Percentiles rank a stretch among this genome's conserved stretches.
Evolutionary conservation across 2,329 filamentous ascomycete species (phyloP).

Genomic region (Biscogniauxia marginata): DNA sequence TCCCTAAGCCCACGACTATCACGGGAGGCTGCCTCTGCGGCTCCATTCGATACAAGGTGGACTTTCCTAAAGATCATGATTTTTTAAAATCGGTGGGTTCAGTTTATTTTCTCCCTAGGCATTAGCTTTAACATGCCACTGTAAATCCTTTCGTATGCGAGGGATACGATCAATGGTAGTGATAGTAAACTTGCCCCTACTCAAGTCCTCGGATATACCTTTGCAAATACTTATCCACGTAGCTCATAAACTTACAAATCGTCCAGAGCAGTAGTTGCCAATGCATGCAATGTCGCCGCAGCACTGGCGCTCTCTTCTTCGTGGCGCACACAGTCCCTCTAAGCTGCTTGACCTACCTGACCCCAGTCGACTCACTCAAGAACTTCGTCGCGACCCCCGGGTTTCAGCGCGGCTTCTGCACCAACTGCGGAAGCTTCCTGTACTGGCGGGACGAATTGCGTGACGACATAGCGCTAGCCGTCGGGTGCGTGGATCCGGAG

Average conservation of each 20-base stretch:
- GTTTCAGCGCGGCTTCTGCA: constrained; percentile 48
- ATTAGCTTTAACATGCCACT: no score
- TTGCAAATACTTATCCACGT: neutral
- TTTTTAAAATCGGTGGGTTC: constrained; percentile 33
- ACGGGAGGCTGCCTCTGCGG: constrained; percentile 53
- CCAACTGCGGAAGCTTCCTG: constrained; percentile 47
- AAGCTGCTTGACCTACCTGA: constrained; percentile 36
- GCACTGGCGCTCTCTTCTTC: constrained; percentile 47
- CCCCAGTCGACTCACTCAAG: constrained; percentile 33
- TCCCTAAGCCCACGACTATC: constrained; percentile 33
- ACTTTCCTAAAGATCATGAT: constrained; percentile 45
- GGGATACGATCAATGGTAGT: no score
- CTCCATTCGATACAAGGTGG: constrained; percentile 47
- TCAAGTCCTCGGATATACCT: neutral
- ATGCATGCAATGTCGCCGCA: constrained; percentile 55
- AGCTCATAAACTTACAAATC: neutral
- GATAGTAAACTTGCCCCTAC: no score
- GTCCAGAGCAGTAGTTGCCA: constrained; percentile 49
- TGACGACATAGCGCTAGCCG: constrained; percentile 35
- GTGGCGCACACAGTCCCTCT: constrained; percentile 39
- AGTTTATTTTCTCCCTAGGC: no score
- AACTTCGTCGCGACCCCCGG: constrained; percentile 41
- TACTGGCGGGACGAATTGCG: constrained; percentile 41
- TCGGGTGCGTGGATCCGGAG: constrained; percentile 46
- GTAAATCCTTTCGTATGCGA: no score